A percentile compares a stretch with the other conserved stretches of the same genome.
These are phyloP conservation scores for Mycotypha africana DNA, from an alignment of 371 early-diverging fungal species.

Conservation along the genomic window DNA sequence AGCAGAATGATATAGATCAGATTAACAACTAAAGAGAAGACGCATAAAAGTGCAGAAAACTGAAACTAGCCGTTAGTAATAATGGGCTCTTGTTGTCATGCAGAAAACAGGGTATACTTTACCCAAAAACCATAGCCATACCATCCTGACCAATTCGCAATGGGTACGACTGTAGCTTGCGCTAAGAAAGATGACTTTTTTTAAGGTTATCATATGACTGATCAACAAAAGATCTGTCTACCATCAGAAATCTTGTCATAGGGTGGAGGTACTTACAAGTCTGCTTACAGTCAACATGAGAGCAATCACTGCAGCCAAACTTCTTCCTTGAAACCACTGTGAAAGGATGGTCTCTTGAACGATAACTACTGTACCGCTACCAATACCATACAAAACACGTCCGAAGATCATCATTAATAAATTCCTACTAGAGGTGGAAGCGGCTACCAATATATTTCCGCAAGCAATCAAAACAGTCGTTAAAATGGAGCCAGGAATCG, in stretches of 20 bases:
- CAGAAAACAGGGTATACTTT: slow-evolving; percentile 15
- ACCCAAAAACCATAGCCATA: slow-evolving; percentile 73
- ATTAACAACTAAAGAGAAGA: slow-evolving; percentile 56
- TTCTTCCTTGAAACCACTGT: slow-evolving; percentile 68
- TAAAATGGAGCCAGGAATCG: slow-evolving; percentile 57
- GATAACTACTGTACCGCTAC: slow-evolving; percentile 65
- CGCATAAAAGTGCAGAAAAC: slow-evolving; percentile 56
- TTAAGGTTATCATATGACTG: background rate
- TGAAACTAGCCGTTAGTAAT: background rate
- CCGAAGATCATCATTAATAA: slow-evolving; percentile 59
- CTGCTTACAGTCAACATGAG: slow-evolving; percentile 65
- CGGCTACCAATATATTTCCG: slow-evolving; percentile 58
- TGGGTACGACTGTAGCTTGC: slow-evolving; percentile 64
- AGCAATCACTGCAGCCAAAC: slow-evolving; percentile 58
- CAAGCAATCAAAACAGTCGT: slow-evolving; percentile 56
- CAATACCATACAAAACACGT: slow-evolving; percentile 67
- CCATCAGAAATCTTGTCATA: too few relatives aligned
- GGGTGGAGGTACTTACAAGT: slow-evolving; percentile 25
- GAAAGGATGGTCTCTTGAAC: slow-evolving; percentile 69
- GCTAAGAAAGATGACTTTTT: slow-evolving; percentile 53
- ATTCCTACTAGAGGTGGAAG: slow-evolving; percentile 49
- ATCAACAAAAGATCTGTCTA: background rate
- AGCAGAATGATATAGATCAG: slow-evolving; percentile 53
- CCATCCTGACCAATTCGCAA: slow-evolving; percentile 57
- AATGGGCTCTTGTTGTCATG: background rate